A percentile compares a stretch with the other conserved stretches of the same genome.
Evolutionary conservation across 2,329 filamentous ascomycete genomes (phyloP).

Genomic region (Penicillium occitanis): DNA sequence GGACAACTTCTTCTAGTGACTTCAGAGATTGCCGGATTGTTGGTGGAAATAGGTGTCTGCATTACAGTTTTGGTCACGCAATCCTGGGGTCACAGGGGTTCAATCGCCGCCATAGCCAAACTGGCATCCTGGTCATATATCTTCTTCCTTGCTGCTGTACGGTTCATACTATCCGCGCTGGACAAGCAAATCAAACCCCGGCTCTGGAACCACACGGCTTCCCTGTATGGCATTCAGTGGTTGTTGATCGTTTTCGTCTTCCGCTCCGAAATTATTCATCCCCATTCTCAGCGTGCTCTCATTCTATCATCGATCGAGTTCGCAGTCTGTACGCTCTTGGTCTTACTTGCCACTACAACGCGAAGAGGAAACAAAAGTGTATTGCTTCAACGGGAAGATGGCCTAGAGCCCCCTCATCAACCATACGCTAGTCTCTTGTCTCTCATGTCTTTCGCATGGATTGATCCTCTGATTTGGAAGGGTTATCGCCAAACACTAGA

Average conservation of each 20-base stretch:
- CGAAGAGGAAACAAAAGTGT: slow-evolving; percentile 91
- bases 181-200: slow-evolving; percentile 67
- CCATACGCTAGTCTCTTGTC: slow-evolving; percentile 87
- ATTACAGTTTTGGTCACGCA: slow-evolving; percentile 62
- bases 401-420: slow-evolving; percentile 81
- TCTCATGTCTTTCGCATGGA: slow-evolving; percentile 83
- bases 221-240: slow-evolving; percentile 82
- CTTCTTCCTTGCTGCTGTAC: slow-evolving; percentile 67
- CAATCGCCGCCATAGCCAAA: slow-evolving; percentile 62
- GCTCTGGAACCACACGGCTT: slow-evolving; percentile 90
- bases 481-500: slow-evolving; percentile 85
- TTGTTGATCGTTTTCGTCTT: slow-evolving; percentile 72
- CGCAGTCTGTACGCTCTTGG: slow-evolving; percentile 68
- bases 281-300: slow-evolving; percentile 62
- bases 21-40: slow-evolving; percentile 72
- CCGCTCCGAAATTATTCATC: slow-evolving; percentile 80
- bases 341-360: slow-evolving; percentile 73
- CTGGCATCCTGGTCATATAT: slow-evolving; percentile 80
- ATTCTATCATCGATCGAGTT: slow-evolving; percentile 73
- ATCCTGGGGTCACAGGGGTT: slow-evolving; percentile 59
- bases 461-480: slow-evolving; percentile 83
- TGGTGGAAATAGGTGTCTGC: slow-evolving; percentile 70
- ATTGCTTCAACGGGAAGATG: slow-evolving; percentile 82
- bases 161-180: slow-evolving; percentile 63
- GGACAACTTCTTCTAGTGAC: slow-evolving; percentile 69